Conservation (phyloP, 352 stramenopile species). For the Aphanomyces euteiches region DNA sequence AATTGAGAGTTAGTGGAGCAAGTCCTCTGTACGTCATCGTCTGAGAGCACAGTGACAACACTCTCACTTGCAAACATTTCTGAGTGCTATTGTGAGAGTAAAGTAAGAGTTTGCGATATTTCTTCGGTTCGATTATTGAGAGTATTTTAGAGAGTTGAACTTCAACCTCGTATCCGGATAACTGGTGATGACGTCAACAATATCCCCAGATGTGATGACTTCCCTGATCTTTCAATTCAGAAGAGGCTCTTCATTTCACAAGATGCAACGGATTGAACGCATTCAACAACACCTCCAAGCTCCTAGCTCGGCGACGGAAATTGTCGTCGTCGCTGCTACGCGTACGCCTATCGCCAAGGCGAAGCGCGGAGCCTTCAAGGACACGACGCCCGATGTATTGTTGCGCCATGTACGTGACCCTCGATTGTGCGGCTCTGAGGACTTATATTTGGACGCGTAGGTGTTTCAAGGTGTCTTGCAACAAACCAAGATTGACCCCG, state of each 20-base stretch:
- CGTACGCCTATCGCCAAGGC: conserved; percentile 86
- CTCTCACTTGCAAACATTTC: too few species aligned
- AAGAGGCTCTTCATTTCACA: not conserved
- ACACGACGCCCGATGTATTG: conserved; percentile 88
- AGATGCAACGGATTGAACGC: conserved; percentile 71
- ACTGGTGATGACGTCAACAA: not conserved
- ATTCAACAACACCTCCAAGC: conserved; percentile 62
- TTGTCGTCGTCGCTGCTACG: conserved; percentile 79
- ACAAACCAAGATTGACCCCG: conserved; percentile 74
- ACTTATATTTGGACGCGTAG: conserved; percentile 14
- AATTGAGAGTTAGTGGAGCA: too few species aligned
- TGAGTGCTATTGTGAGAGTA: too few species aligned
- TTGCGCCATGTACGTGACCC: conserved; percentile 50
- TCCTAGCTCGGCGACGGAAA: conserved; percentile 36
- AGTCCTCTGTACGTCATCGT: too few species aligned
- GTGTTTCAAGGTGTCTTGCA: conserved; percentile 80
- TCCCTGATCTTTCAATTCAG: too few species aligned
- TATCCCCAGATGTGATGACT: not conserved
- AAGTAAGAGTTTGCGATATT: too few species aligned
- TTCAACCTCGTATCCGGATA: too few species aligned
- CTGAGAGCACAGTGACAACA: too few species aligned
- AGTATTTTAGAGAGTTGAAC: too few species aligned
- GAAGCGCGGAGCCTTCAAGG: conserved; percentile 86
- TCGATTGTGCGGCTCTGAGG: not conserved
- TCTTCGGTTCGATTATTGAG: too few species aligned